These are phyloP conservation scores for Maudiozyma pseudohumilis DNA, from an alignment of 805 yeast genomes.

Conservation along the genomic window DNA sequence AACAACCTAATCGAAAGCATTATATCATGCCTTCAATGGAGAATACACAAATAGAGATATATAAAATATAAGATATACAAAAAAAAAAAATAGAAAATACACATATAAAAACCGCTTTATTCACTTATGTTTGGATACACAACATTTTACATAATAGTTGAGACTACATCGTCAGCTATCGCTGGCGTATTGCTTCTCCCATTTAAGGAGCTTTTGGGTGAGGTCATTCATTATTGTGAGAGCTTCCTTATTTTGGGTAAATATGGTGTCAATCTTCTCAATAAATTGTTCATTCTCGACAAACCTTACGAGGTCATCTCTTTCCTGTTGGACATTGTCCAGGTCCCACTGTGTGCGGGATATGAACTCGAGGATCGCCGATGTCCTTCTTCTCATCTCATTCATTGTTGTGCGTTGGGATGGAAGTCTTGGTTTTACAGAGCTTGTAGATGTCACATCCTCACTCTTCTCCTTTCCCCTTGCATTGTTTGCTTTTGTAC, in stretches of 20 bases:
- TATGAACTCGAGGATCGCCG: slow-evolving; percentile 85
- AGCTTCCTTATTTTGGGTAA: slow-evolving; percentile 48
- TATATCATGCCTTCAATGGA: too few species aligned
- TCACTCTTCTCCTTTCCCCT: background rate
- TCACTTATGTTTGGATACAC: background rate
- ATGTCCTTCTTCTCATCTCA: slow-evolving; percentile 83
- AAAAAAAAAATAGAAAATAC: background rate
- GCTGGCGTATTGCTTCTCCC: slow-evolving; percentile 63
- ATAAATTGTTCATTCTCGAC: slow-evolving; percentile 35
- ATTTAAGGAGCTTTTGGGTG: slow-evolving; percentile 56
- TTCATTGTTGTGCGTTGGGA: slow-evolving; percentile 61
- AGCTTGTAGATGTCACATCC: slow-evolving; percentile 8
- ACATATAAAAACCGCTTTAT: background rate
- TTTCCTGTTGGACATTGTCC: slow-evolving; percentile 58
- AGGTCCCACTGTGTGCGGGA: slow-evolving; percentile 81
- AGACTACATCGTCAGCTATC: background rate
- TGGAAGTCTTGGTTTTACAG: slow-evolving; percentile 78
- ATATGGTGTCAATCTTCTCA: slow-evolving; percentile 33
- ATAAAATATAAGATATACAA: background rate
- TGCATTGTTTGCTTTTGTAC: background rate
- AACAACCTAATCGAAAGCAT: too few species aligned
- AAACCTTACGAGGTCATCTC: slow-evolving; percentile 39
- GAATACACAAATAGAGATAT: too few species aligned
- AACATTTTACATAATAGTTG: background rate
- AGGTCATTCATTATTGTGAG: slow-evolving; percentile 59